Evolutionary conservation across 2,329 filamentous ascomycete genomes (phyloP), one percentile per base, ranked within the genome.

Genomic region (Cordyceps farinosa): DNA sequence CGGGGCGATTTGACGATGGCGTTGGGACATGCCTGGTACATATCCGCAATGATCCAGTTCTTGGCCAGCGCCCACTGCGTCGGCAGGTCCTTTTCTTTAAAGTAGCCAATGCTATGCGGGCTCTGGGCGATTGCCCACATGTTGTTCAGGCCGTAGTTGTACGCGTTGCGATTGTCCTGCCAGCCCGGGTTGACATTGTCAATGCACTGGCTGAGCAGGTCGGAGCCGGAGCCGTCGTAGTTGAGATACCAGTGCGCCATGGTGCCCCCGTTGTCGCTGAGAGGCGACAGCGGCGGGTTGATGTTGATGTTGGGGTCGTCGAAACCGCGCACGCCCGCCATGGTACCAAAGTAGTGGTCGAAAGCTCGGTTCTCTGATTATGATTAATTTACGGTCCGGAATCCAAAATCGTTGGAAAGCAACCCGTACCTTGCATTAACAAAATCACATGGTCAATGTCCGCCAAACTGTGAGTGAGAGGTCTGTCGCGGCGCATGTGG

Each of bases 401-500:
- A 38, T 9, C 32, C 5, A 34, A 34, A 38, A 2, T 38, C 9
- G 1, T 29, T 7, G 4, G 22, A 22, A 11, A 30, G 27, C 3
- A 9, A 13, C 4, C 13, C 57, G 47, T 53, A 72, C 71, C 80
- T 68, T 84, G 82, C 82, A 85, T 85, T 71, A 84, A 84, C 11
- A 84, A 77, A 11, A 84, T 78, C 34, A 84, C 82, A 80, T 85
- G 82, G 30, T 84, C 76, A 63, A 85, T 81, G 63, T 84, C 82
- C 10, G 45, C 53, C n/a, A 65, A 34, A 8, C 63, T 15, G 36
- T 30, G 45, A 27, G 45, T 48, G 45, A 48, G 45, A 48, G 45
- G 45, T 30, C 45, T 48, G 22, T 48, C 45, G 27, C 40, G 27
- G 63, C 58, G n/a, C 22, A 38, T 56, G n/a, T 48, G 32, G 44